Conservation (phyloP, 2,329 filamentous ascomycete species). For the Talaromyces sp. region DNA sequence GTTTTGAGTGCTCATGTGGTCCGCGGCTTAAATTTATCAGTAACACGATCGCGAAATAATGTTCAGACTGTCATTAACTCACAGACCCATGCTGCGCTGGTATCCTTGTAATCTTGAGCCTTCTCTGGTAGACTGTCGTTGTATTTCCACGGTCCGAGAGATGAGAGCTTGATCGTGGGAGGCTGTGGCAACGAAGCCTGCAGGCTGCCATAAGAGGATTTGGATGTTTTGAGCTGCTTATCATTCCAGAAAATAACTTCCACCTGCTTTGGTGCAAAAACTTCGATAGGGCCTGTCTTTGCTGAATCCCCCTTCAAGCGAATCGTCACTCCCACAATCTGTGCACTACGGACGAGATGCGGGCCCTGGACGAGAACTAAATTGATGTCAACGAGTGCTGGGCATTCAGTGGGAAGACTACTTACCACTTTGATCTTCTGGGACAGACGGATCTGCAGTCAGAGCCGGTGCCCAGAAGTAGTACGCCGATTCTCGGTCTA, state of each 20-base stretch:
- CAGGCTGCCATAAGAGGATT: slow-evolving; percentile 40
- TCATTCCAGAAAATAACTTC: slow-evolving; percentile 53
- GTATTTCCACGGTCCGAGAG: slow-evolving; percentile 37
- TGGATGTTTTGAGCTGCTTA: slow-evolving; percentile 29
- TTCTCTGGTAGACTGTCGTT: slow-evolving; percentile 46
- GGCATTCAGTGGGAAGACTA: neutral
- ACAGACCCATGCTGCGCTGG: slow-evolving; percentile 35
- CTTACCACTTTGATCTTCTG: slow-evolving; percentile 46
- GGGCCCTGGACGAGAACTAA: slow-evolving; percentile 53
- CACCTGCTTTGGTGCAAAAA: slow-evolving; percentile 49
- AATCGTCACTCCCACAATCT: slow-evolving; percentile 36
- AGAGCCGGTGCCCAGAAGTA: slow-evolving; percentile 55
- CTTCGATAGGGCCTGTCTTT: slow-evolving; percentile 40
- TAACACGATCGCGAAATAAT: neutral
- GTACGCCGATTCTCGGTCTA: slow-evolving; percentile 55
- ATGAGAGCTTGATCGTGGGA: slow-evolving; percentile 30
- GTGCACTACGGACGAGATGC: slow-evolving; percentile 50
- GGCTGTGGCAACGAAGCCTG: slow-evolving; percentile 32
- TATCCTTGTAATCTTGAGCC: slow-evolving; percentile 41
- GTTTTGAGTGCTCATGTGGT: slow-evolving; percentile 42
- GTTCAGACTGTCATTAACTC: slow-evolving; percentile 6
- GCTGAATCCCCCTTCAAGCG: slow-evolving; percentile 47
- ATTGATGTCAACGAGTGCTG: neutral
- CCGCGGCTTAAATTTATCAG: slow-evolving; percentile 30
- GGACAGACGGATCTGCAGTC: slow-evolving; percentile 46